Evolutionary conservation across 2,329 filamentous ascomycete genomes (phyloP), one percentile per base, ranked within the genome.

Genomic region (Dactylella cylindrospora): DNA sequence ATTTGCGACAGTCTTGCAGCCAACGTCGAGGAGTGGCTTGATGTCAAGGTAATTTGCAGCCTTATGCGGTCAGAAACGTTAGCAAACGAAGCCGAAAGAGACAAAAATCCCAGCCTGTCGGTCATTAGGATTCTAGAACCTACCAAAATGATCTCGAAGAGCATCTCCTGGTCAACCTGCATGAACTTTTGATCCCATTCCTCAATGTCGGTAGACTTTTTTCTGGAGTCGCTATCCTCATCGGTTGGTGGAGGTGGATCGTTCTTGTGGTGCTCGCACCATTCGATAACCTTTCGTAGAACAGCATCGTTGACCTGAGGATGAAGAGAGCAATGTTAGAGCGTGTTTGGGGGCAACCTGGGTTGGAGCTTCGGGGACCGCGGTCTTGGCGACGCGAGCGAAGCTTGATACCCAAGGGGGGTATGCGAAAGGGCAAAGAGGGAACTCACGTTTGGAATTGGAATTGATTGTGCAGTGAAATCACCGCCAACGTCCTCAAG

Each of bases 181-280:
- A 98, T 97, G 75, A 97, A 98, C 77, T 98, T 98, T 75, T 97
- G 91, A 70, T 98, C 93, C 93, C 93, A 98, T 76, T 98, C 93
- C 61, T 97, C 93, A 67, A 98, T 98, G 70, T 98, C 93, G 39
- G 93, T 97, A 1, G 90, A 95, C 83, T 95, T 96, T 80, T 96
- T 96, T 69, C 93, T 88, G 44, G 85, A 90, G 70, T 97, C 91
- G 65, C 86, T 86, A 70, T 98, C 90, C 62, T 95, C 93, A 65
- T 97, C 91, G 70, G 84, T 82, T 49, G 84, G 79, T 65, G 84
- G 81, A n/a, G 84, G 79, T 31, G 93, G 89, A 71, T 98, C 93
- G 73, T 84, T 83, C 74, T 88, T 87, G 81, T 98, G 93, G 73
- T 96, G 89, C 67, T 88, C 83, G 78, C 93, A 97, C 93, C 93